phyloP scores from a whole-genome alignment of 2,329 filamentous ascomycete genomes.

The Fusarium pseudonygamai region DNA sequence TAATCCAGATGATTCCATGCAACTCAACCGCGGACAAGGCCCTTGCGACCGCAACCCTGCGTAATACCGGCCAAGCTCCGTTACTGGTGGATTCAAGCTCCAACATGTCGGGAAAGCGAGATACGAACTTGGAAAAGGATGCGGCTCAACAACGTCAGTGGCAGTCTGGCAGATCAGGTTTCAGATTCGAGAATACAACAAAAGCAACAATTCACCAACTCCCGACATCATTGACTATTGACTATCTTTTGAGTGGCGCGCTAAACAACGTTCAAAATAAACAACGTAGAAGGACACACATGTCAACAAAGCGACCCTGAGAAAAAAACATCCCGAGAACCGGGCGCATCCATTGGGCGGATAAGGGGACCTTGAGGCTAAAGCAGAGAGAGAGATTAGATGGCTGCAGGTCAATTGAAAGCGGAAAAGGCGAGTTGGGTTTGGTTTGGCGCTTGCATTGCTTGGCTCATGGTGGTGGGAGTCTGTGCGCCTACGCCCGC shows the following conservation, averaged over 20 bases:
- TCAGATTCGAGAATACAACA: constrained; percentile 3
- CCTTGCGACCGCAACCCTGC: constrained; percentile 23
- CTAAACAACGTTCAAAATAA: constrained; percentile 1
- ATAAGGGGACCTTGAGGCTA: constrained; percentile 32
- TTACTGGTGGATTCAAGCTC: constrained; percentile 26
- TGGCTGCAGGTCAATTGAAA: constrained; percentile 25
- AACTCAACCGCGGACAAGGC: constrained; percentile 16
- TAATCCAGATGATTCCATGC: constrained; percentile 30
- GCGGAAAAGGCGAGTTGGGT: constrained; percentile 19
- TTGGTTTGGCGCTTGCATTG: constrained; percentile 13
- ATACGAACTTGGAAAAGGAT: constrained; percentile 1
- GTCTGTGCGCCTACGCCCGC: constrained; percentile 34
- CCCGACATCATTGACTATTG: neutral
- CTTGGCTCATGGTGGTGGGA: constrained; percentile 21
- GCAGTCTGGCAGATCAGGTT: constrained; percentile 19
- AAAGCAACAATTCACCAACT: neutral
- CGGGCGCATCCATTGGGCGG: constrained; percentile 24
- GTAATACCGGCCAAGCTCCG: constrained; percentile 26
- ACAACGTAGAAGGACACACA: neutral
- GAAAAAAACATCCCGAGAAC: constrained; percentile 23
- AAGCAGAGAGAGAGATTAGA: constrained; percentile 17
- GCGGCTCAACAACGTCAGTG: constrained; percentile 37
- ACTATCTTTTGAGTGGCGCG: constrained; percentile 6
- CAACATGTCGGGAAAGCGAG: neutral
- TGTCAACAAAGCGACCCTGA: constrained; percentile 2